These are phyloP conservation scores for Metroxylon sagu DNA, from an alignment of 176 grass and related monocot species.

Conservation along the genomic window DNA sequence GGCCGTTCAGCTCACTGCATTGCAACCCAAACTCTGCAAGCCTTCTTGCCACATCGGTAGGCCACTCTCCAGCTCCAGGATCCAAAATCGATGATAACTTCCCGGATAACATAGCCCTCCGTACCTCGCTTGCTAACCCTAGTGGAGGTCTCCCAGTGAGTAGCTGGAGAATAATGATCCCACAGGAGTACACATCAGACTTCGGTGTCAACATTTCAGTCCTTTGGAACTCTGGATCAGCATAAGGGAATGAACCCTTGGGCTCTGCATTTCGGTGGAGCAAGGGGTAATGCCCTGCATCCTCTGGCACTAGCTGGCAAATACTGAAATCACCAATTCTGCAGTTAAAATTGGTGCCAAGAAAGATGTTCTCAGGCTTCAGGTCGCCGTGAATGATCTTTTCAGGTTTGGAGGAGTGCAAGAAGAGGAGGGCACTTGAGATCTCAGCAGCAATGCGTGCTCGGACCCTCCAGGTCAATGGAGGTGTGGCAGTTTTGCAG, in stretches of 20 bases:
- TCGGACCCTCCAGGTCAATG: constrained; percentile 55
- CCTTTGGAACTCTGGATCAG: constrained; percentile 37
- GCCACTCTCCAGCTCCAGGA: constrained; percentile 56
- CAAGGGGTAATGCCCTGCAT: constrained; percentile 11
- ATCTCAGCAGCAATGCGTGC: constrained; percentile 45
- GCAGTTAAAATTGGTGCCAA: constrained; percentile 46
- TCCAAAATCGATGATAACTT: constrained; percentile 53
- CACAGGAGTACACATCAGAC: constrained; percentile 56
- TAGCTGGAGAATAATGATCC: constrained; percentile 69
- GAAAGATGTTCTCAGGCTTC: constrained; percentile 61
- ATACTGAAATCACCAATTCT: constrained; percentile 55
- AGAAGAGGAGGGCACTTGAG: constrained; percentile 45
- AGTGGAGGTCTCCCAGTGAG: constrained; percentile 43
- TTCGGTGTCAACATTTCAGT: constrained; percentile 26
- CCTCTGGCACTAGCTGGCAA: constrained; percentile 23
- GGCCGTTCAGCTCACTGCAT: constrained; percentile 33
- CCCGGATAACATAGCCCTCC: constrained; percentile 27
- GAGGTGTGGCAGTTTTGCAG: constrained; percentile 13
- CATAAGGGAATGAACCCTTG: constrained; percentile 26
- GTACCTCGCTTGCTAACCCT: constrained; percentile 43
- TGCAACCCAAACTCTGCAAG: constrained; percentile 62
- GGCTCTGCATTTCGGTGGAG: constrained; percentile 2
- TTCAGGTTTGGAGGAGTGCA: constrained; percentile 60
- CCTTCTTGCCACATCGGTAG: constrained; percentile 34
- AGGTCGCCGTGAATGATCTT: constrained; percentile 70